phyloP scores from a whole-genome alignment of 441 rosid genomes.

The Pelargonium fulgidum region DNA sequence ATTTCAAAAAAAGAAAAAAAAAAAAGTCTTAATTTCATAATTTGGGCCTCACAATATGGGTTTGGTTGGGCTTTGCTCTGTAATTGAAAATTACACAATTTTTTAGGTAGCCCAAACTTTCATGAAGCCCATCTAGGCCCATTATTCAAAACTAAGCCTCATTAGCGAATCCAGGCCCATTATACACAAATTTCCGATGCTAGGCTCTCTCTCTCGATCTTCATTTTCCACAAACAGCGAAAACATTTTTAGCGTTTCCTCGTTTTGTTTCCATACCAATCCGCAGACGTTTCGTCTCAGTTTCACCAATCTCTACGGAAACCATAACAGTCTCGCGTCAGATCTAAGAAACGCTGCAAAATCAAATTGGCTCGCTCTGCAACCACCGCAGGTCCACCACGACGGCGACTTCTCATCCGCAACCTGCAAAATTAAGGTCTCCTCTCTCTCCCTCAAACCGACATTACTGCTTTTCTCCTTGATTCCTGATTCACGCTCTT shows the following conservation, averaged over 20 bases:
- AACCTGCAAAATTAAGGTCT: background rate
- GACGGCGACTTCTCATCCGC: slow-evolving; percentile 2
- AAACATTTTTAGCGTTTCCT: background rate
- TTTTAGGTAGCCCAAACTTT: too few species aligned
- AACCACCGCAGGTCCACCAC: background rate
- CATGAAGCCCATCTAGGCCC: too few species aligned
- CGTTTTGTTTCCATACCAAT: background rate
- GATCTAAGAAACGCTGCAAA: slow-evolving; percentile 4
- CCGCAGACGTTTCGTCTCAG: slow-evolving; percentile 2
- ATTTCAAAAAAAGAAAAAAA: too few species aligned
- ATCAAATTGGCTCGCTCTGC: background rate
- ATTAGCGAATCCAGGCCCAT: too few species aligned
- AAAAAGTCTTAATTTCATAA: too few species aligned
- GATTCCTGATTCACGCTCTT: background rate
- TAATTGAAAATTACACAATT: too few species aligned
- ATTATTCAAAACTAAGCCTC: too few species aligned
- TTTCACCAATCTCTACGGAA: background rate
- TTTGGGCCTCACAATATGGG: too few species aligned
- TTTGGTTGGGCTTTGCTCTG: too few species aligned
- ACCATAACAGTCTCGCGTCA: slow-evolving; percentile 7
- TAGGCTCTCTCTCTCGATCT: too few species aligned
- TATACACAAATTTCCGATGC: too few species aligned
- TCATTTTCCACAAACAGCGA: background rate
- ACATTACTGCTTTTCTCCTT: background rate
- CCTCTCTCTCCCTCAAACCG: slow-evolving; percentile 2